Percentiles rank a stretch among this genome's conserved stretches.
These are phyloP conservation scores for Xanthoconium stramineum DNA, from an alignment of 768 basidiomycete species.

Conservation along the genomic window DNA sequence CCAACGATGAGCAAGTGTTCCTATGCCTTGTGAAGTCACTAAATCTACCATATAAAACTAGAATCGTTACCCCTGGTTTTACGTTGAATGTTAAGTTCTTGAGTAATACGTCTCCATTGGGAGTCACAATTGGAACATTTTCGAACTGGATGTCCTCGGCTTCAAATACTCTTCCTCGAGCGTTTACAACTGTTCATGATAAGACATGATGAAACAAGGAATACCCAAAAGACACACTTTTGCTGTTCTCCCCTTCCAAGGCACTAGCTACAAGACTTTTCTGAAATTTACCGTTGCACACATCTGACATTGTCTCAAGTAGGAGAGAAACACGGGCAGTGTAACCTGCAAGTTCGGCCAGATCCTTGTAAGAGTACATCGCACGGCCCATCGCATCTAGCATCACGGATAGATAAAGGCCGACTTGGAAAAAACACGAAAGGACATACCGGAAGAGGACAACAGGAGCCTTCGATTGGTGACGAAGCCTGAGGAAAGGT, in stretches of 20 bases:
- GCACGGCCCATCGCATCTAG: conserved; percentile 91
- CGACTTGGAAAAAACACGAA: conserved; percentile 1
- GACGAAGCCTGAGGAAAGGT: conserved; percentile 67
- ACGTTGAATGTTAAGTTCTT: conserved; percentile 84
- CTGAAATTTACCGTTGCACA: conserved; percentile 79
- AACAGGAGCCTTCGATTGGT: conserved; percentile 90
- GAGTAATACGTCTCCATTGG: conserved; percentile 91
- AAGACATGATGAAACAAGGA: not conserved
- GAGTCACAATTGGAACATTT: conserved; percentile 91
- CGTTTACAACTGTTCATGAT: conserved; percentile 60
- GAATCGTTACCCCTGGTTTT: conserved; percentile 65
- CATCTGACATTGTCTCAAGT: conserved; percentile 87
- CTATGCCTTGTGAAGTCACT: conserved; percentile 35
- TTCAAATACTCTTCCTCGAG: conserved; percentile 75
- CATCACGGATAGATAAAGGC: not conserved
- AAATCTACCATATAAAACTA: not conserved
- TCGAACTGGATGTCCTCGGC: conserved; percentile 92
- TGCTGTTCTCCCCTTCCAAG: conserved; percentile 66
- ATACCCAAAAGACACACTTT: conserved; percentile 48
- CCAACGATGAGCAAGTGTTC: conserved; percentile 92
- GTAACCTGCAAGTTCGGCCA: conserved; percentile 94
- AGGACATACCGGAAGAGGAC: conserved; percentile 70
- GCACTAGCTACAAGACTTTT: conserved; percentile 83
- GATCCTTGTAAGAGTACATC: conserved; percentile 97
- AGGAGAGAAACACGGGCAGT: conserved; percentile 87